A percentile compares a stretch with the other conserved stretches of the same genome.
These are phyloP conservation scores for Leucosporidium creatinivorum DNA, from an alignment of 768 basidiomycete species.

Conservation along the genomic window DNA sequence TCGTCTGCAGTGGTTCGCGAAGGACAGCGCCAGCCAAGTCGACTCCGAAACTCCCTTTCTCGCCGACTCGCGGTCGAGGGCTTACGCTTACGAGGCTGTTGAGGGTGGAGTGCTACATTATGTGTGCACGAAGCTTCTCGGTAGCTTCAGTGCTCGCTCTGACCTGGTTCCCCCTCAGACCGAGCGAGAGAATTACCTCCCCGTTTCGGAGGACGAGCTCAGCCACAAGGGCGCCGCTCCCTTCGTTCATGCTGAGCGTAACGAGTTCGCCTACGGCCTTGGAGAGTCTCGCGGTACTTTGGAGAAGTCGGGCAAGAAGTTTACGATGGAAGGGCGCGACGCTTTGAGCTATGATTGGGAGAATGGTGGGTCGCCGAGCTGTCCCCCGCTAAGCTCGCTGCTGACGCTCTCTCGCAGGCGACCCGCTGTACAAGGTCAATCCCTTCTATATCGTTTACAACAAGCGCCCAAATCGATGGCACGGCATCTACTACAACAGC, in stretches of 20 bases:
- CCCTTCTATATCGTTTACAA: slow-evolving; percentile 10
- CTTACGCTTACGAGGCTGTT: neutral
- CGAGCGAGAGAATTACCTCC: neutral
- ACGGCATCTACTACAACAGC: slow-evolving; percentile 2
- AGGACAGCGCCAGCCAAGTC: neutral
- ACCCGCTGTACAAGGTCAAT: slow-evolving; percentile 1
- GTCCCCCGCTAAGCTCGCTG: neutral
- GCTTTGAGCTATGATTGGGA: neutral
- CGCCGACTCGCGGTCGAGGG: neutral
- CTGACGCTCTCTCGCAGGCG: neutral
- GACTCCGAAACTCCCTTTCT: neutral
- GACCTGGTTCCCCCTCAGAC: neutral
- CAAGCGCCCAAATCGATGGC: neutral
- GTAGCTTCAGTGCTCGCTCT: no score
- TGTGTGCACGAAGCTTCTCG: neutral
- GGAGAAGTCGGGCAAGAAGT: slow-evolving; percentile 1
- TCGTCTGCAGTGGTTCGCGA: neutral
- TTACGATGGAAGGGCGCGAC: slow-evolving; percentile 5
- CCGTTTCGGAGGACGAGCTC: slow-evolving; percentile 3
- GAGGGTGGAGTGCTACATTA: neutral
- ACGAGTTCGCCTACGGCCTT: slow-evolving; percentile 3
- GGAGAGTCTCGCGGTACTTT: slow-evolving; percentile 1
- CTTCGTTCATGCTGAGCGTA: neutral
- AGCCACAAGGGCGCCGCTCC: neutral
- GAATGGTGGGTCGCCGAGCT: neutral